phyloP scores from a whole-genome alignment of 2,329 filamentous ascomycete genomes.

The Lasiodiplodia sp. region DNA sequence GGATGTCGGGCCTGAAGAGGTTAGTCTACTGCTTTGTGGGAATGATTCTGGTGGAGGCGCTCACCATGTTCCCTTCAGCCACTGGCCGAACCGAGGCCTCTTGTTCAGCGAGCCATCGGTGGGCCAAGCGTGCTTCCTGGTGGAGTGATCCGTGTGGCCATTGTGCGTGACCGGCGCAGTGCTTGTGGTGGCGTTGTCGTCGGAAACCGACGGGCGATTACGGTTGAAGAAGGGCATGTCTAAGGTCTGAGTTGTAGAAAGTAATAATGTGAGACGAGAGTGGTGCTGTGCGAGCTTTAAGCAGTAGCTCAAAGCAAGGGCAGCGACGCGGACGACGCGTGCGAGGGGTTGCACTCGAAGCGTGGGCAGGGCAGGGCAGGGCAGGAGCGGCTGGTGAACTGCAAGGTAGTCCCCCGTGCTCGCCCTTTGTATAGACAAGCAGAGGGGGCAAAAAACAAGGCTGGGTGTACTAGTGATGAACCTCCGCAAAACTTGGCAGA shows the following conservation, averaged over 20 bases:
- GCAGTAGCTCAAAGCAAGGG: constrained; percentile 10
- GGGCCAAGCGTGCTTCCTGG: constrained; percentile 5
- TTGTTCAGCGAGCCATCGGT: constrained; percentile 18
- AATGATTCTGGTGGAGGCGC: not conserved
- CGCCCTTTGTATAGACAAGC: constrained; percentile 15
- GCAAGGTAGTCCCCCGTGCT: not conserved
- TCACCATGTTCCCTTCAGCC: constrained; percentile 69
- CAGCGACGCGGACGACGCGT: not conserved
- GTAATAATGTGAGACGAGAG: not conserved
- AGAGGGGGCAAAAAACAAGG: not conserved
- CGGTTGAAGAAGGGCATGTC: constrained; percentile 50
- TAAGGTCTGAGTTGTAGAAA: not conserved
- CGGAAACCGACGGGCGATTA: constrained; percentile 39
- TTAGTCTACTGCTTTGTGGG: not conserved
- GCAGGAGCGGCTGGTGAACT: not conserved
- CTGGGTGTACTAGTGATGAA: not conserved
- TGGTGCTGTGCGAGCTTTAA: not conserved
- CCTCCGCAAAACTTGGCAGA: constrained; percentile 20
- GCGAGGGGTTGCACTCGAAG: not conserved
- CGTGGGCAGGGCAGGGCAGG: not conserved
- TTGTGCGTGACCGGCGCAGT: constrained; percentile 36
- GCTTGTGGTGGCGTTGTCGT: constrained; percentile 45
- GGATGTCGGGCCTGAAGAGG: constrained; percentile 60
- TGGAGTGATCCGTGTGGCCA: constrained; percentile 31
- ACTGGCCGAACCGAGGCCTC: constrained; percentile 70